Evolutionary conservation across 129 eudicot genomes (phyloP).

Genomic region (Lonicera japonica): DNA sequence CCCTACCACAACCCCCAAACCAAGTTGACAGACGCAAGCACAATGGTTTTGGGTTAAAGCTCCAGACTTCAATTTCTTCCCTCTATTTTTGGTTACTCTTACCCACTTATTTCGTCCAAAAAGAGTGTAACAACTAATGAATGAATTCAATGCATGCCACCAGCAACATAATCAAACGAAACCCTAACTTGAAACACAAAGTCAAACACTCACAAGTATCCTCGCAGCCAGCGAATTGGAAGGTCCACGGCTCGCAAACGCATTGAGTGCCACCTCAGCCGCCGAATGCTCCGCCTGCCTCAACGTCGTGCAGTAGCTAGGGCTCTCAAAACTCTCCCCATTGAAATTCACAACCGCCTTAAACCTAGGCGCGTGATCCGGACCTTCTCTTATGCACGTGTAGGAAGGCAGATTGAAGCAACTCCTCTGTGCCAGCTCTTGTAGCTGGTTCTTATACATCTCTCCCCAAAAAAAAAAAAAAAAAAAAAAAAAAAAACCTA

Average conservation of each 20-base stretch:
- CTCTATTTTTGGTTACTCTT: no score
- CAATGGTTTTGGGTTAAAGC: no score
- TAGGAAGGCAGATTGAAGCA: constrained; percentile 71
- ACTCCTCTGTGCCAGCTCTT: constrained; percentile 78
- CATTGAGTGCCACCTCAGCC: constrained; percentile 61
- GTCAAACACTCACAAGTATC: constrained; percentile 38
- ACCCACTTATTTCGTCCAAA: no score
- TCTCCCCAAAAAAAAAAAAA: no score
- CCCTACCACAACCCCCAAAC: no score
- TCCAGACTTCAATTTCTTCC: no score
- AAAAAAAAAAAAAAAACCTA: no score
- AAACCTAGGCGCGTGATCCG: constrained; percentile 84
- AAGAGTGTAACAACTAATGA: no score
- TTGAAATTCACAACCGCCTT: constrained; percentile 73
- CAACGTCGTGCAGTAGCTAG: constrained; percentile 52
- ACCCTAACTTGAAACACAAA: constrained; percentile 16
- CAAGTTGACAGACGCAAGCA: no score
- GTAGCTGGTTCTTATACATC: constrained; percentile 79
- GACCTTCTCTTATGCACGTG: constrained; percentile 64
- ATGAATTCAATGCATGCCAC: no score
- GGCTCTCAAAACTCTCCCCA: constrained; percentile 63
- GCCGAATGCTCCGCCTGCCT: constrained; percentile 81
- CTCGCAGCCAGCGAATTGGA: constrained; percentile 59
- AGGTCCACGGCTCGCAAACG: constrained; percentile 61
- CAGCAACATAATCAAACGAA: background rate